Evolutionary conservation across 1,284 basidiomycete genomes (phyloP), one percentile per base, ranked within the genome.

Genomic region (Heterobasidion irregulare): DNA sequence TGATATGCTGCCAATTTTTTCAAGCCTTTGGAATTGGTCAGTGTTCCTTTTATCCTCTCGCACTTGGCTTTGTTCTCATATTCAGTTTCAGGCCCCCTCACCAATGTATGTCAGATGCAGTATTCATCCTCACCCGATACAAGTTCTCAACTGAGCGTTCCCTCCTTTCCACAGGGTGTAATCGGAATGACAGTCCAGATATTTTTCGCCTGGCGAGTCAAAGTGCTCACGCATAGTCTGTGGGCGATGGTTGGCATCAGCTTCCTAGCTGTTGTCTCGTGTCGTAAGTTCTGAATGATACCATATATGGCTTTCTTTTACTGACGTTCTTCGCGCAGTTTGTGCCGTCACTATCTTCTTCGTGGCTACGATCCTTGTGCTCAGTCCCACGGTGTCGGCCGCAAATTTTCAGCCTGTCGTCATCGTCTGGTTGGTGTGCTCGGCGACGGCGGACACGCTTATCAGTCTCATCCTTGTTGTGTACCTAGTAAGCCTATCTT

Each of bases 131-230:
- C 26, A 26, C 26, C 26, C 4, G 26, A 26, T 6, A 41, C 12
- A 10, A 41, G 6, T 5, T 8, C 38, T 41, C 10, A 12, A 41
- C 38, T 41, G 8, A 41, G 38, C 38, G 5, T 41, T 3, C 6
- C 1, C n/a, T 41, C n/a, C 10, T 33, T 26, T 26, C 26, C 26
- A 5, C 26, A 52, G 51, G 51, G 38, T n/a, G n/a, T 52, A 6
- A 52, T 52, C n/a, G 51, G 51, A 15, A 44, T 44, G 35, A 26
- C 12, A n/a, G 51, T 52, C 19, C 51, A 52, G 18, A 16, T 52
- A 8, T 52, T 52, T 26, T 52, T 52, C 38, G 41, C 38, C 7
- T 52, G 51, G 51, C 36, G 51, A 26, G 51, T 52, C 2, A 41
- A 32, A 44, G 51, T 52, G 13, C 41, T 52, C 38, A 52, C 51